Conservation (phyloP, 2,329 filamentous ascomycete genomes). For the Sordariomycetes sp. region DNA sequence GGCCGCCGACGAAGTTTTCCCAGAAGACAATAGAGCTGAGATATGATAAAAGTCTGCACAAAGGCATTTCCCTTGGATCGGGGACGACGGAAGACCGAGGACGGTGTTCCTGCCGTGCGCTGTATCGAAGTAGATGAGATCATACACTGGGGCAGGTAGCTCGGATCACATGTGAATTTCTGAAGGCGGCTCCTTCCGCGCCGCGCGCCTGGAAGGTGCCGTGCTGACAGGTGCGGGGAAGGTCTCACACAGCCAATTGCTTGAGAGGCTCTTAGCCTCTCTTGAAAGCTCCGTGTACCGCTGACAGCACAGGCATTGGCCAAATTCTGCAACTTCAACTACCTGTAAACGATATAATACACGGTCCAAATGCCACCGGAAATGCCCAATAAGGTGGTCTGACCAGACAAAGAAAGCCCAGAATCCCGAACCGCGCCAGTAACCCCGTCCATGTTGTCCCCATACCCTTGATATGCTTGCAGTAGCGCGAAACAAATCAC, state of each 20-base stretch:
- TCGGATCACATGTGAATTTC: not conserved
- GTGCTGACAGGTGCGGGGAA: not conserved
- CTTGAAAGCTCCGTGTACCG: too few species aligned
- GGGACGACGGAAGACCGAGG: not conserved
- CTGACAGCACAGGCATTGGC: too few species aligned
- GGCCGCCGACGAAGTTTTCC: not conserved
- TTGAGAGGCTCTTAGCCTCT: too few species aligned
- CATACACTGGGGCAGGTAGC: not conserved
- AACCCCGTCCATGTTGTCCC: not conserved
- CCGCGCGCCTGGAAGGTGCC: not conserved
- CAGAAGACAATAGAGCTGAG: not conserved
- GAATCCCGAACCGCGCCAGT: not conserved
- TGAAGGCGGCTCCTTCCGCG: not conserved
- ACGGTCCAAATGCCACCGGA: not conserved
- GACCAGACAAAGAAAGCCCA: not conserved
- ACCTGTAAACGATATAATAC: not conserved
- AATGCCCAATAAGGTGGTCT: not conserved
- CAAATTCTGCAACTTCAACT: not conserved
- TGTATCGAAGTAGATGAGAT: not conserved
- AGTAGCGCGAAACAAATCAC: not conserved
- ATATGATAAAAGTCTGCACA: not conserved
- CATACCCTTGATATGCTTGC: not conserved
- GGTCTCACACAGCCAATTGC: not conserved
- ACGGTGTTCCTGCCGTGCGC: not conserved
- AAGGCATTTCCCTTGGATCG: not conserved